Percentiles rank a stretch among this genome's conserved stretches.
phyloP scores from a whole-genome alignment of 1,139 yeast species.

The Hansenula sp. region DNA sequence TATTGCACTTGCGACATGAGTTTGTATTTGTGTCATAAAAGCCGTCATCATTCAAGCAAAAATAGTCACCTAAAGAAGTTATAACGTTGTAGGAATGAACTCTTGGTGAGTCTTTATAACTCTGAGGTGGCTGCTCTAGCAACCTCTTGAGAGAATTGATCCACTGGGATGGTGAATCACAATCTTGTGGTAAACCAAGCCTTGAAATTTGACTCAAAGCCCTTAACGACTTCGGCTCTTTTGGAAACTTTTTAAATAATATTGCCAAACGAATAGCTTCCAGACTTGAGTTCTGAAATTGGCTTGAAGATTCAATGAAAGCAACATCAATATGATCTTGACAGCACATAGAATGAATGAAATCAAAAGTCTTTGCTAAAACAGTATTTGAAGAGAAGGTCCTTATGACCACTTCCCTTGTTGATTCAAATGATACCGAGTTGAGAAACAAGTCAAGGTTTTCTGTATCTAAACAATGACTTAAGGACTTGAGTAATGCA shows the following conservation, averaged over 20 bases:
- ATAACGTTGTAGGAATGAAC: constrained; percentile 9
- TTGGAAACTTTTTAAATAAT: too few species aligned
- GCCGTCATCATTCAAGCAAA: constrained; percentile 35
- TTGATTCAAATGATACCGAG: neutral
- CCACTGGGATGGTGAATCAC: constrained; percentile 4
- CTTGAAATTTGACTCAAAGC: constrained; percentile 3
- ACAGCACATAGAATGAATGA: too few species aligned
- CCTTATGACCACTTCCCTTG: neutral
- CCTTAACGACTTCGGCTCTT: neutral
- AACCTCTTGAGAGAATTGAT: neutral
- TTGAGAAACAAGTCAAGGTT: neutral
- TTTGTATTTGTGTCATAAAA: constrained; percentile 29
- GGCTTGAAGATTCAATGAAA: neutral
- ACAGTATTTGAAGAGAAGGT: neutral
- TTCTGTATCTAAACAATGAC: neutral
- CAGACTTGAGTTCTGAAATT: constrained; percentile 1
- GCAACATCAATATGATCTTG: too few species aligned
- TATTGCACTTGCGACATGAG: constrained; percentile 42
- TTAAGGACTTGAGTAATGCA: constrained; percentile 3
- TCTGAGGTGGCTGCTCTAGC: neutral
- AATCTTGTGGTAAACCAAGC: constrained; percentile 2
- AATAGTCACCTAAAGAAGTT: constrained; percentile 36
- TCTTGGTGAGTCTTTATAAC: neutral
- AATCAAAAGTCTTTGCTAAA: neutral
- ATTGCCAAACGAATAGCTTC: neutral